Conservation (phyloP, 2,329 filamentous ascomycete species). For the Colletotrichum shisoi region DNA sequence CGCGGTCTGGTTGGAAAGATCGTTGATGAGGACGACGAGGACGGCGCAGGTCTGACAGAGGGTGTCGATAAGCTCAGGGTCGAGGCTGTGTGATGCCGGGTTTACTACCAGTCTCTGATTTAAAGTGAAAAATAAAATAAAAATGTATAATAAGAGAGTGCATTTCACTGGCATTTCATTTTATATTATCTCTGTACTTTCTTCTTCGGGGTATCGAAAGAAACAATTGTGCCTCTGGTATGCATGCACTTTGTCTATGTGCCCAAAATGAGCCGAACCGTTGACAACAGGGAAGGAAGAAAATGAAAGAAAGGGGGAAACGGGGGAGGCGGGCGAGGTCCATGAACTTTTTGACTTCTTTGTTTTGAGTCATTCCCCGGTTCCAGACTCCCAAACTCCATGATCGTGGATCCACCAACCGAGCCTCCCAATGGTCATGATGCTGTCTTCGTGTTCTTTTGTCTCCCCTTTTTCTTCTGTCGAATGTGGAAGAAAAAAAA, state of each 20-base stretch:
- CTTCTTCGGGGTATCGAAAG: slow-evolving; percentile 16
- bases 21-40: slow-evolving; percentile 70
- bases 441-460: neutral
- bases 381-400: slow-evolving; percentile 30
- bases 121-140: neutral
- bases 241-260: slow-evolving; percentile 18
- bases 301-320: neutral
- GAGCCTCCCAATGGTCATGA: neutral
- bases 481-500: neutral
- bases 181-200: no score
- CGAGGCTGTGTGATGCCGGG: slow-evolving; percentile 52
- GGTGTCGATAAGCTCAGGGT: slow-evolving; percentile 77
- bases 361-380: slow-evolving; percentile 6
- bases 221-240: slow-evolving; percentile 16
- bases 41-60: slow-evolving; percentile 66
- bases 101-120: neutral
- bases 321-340: neutral
- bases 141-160: slow-evolving; percentile 2
- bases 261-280: neutral
- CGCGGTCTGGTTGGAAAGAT: slow-evolving; percentile 72
- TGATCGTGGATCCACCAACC: neutral
- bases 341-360: slow-evolving; percentile 14
- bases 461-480: neutral
- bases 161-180: slow-evolving; percentile 28
- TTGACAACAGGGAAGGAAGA: neutral